phyloP scores from a whole-genome alignment of 2,329 filamentous ascomycete genomes.

The Phyllosticta capitalensis region DNA sequence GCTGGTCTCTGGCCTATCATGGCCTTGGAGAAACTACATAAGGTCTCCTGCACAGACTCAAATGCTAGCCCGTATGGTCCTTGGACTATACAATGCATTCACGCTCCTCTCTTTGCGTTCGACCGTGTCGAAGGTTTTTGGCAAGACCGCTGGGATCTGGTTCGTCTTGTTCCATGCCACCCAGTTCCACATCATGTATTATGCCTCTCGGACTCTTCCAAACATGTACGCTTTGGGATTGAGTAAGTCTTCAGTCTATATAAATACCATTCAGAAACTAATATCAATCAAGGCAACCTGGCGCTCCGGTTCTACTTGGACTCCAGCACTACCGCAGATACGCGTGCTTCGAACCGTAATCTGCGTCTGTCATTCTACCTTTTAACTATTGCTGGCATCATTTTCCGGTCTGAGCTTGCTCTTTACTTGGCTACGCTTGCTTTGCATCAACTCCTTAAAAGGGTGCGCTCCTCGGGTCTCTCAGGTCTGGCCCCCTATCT shows the following conservation, averaged over 20 bases:
- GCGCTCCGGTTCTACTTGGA: conserved; percentile 48
- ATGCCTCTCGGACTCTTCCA: conserved; percentile 80
- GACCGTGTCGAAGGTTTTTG: conserved; percentile 58
- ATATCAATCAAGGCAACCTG: conserved; percentile 48
- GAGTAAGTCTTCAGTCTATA: conserved; percentile 44
- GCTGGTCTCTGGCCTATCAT: conserved; percentile 61
- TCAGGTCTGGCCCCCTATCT: background rate
- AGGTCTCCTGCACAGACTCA: conserved; percentile 49
- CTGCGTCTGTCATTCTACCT: conserved; percentile 60
- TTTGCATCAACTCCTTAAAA: conserved; percentile 52
- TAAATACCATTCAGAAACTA: background rate
- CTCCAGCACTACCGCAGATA: conserved; percentile 16
- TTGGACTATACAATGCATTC: conserved; percentile 67
- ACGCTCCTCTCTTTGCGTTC: conserved; percentile 57
- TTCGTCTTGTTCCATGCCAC: conserved; percentile 67
- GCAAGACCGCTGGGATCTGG: conserved; percentile 62
- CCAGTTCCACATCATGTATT: conserved; percentile 91
- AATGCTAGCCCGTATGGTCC: conserved; percentile 56
- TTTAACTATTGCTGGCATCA: conserved; percentile 67
- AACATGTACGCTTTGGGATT: conserved; percentile 94
- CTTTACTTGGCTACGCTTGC: conserved; percentile 64
- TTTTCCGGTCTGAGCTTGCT: conserved; percentile 86
- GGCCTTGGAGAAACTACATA: conserved; percentile 52
- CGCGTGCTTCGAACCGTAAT: conserved; percentile 31
- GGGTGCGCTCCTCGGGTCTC: conserved; percentile 42